Percentiles rank a stretch among this genome's conserved stretches.
These are phyloP conservation scores for Aureobasidium zeae DNA, from an alignment of 2,329 filamentous ascomycete genomes.

Conservation along the genomic window DNA sequence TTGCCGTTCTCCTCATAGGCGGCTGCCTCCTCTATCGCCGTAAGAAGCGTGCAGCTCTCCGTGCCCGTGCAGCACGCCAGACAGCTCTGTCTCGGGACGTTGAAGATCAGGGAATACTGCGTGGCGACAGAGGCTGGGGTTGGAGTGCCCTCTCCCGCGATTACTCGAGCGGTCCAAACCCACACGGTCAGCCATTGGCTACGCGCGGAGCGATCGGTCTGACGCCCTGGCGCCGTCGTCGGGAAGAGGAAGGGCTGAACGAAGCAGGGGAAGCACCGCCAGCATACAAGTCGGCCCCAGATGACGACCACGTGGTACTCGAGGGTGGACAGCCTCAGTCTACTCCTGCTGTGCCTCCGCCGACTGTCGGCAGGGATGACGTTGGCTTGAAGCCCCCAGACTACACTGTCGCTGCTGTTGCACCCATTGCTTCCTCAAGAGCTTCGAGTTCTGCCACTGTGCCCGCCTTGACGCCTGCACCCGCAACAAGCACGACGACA, in stretches of 20 bases:
- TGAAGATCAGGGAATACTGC: constrained; percentile 21
- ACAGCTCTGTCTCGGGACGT: constrained; percentile 30
- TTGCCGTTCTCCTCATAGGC: constrained; percentile 38
- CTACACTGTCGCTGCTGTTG: constrained; percentile 27
- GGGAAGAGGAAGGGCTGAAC: constrained; percentile 49
- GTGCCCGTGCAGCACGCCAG: constrained; percentile 22
- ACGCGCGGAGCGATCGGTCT: constrained; percentile 7
- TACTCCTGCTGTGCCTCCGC: constrained; percentile 29
- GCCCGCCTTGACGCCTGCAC: not conserved
- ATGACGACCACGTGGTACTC: constrained; percentile 19
- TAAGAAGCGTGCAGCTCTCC: constrained; percentile 24
- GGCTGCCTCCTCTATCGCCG: constrained; percentile 39
- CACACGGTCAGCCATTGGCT: not conserved
- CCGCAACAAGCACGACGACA: not conserved
- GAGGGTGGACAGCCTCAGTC: not conserved
- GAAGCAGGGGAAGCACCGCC: constrained; percentile 57
- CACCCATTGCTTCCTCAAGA: not conserved
- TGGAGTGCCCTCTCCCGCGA: constrained; percentile 11
- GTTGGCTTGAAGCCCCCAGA: constrained; percentile 33
- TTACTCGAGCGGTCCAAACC: constrained; percentile 1
- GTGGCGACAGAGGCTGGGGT: constrained; percentile 18
- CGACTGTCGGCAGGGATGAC: constrained; percentile 31
- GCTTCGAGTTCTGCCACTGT: not conserved
- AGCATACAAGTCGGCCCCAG: constrained; percentile 42
- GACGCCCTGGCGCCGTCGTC: constrained; percentile 19